A percentile compares a stretch with the other conserved stretches of the same genome.
Conservation (phyloP, 1,284 basidiomycete species). For the Papiliotrema terrestris region DNA sequence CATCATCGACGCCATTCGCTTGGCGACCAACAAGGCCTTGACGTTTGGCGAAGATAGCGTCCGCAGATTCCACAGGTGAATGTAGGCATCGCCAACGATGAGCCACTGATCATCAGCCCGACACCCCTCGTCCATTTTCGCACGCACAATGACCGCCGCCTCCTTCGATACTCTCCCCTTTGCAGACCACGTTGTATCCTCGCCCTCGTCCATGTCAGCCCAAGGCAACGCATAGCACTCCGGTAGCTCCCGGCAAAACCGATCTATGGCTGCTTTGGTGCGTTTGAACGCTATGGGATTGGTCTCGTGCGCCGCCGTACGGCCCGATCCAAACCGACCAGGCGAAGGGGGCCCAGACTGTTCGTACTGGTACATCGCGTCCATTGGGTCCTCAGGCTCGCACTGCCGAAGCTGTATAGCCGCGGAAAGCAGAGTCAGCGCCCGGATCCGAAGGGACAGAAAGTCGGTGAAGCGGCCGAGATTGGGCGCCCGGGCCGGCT, state of each 20-base stretch:
- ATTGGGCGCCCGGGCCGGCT: background rate
- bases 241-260: background rate
- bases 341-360: background rate
- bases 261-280: slow-evolving; percentile 10
- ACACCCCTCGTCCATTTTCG: background rate
- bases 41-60: slow-evolving; percentile 20
- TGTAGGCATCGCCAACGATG: slow-evolving; percentile 26
- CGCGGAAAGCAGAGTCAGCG: slow-evolving; percentile 16
- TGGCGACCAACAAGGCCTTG: slow-evolving; percentile 23
- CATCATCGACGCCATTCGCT: slow-evolving; percentile 26
- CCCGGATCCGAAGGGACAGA: slow-evolving; percentile 22
- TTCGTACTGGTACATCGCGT: background rate
- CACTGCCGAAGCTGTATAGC: slow-evolving; percentile 19
- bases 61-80: slow-evolving; percentile 28
- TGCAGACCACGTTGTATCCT: background rate
- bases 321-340: background rate
- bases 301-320: background rate
- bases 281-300: slow-evolving; percentile 10
- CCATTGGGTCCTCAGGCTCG: slow-evolving; percentile 10
- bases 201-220: background rate
- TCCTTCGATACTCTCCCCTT: background rate
- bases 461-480: slow-evolving; percentile 13
- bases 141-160: background rate
- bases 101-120: slow-evolving; percentile 15
- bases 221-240: background rate